Base-by-base conservation (phyloP, 2,329 filamentous ascomycete genomes). In the Mollisiaceae sp. region DNA sequence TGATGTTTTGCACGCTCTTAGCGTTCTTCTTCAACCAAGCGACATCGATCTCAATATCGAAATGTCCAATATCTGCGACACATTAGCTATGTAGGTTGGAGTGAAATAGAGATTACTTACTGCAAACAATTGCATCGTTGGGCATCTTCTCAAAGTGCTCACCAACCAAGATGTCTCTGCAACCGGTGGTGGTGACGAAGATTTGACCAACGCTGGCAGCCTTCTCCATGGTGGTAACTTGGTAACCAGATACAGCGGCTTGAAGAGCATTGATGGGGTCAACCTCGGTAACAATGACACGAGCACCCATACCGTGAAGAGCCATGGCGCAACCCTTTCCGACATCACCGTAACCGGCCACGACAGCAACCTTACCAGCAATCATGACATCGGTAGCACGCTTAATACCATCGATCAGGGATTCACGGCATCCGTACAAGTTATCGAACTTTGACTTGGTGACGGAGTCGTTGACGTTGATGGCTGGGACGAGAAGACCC, bases 401-500 rank as follows among this genome's bases (percentile, higher is more conserved):
- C 92, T 98, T 99, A 90, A 99, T 98, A 81, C 95, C 95, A 82
- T 99, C 95, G 78, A 99, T 90, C 76, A 99, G 91, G 71, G 94
- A 97, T 86, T 98, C 95, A 80, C 93, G 91, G 93, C 95, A 98
- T 79, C 95, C 94, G 89, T 98, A 99, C 73, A 98, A 85, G 90
- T 99, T 99, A 89, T 98, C 95, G 81, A 99, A 99, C 89, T 99
- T 99, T 84, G 93, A 97, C 91, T 98, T 99, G 83, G 95, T 99
- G 79, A 99, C 94, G 67, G 91, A 94, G 89, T 99, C 94, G 86
- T 99, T 98, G 87, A 99, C 94, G 83, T 99, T 99, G 90, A 98
- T 93, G 82, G 94, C 87, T 74, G 95, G 95, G 73, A 97, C 92
- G 70, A 97, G 90, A 72, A 98, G 93, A 82, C 89, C 86, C 80